phyloP scores from a whole-genome alignment of 2,329 filamentous ascomycete genomes.

The Endothia cerciana region DNA sequence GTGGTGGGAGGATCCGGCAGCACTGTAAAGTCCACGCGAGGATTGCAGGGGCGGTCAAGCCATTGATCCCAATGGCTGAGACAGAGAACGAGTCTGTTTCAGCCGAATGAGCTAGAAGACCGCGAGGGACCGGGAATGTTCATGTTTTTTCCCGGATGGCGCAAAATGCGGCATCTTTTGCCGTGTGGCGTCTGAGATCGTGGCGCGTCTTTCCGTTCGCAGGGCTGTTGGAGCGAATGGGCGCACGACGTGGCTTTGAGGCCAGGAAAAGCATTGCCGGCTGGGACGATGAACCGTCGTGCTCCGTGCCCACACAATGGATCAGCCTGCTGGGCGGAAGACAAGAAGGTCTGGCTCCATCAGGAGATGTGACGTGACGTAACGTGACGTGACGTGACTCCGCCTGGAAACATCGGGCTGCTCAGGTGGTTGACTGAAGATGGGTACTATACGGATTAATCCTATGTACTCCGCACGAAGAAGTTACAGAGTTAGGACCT shows the following conservation, averaged over 20 bases:
- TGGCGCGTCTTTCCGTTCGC: background rate
- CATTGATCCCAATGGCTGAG: background rate
- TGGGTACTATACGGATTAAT: too few species aligned
- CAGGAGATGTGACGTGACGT: background rate
- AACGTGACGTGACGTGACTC: background rate
- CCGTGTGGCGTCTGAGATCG: background rate
- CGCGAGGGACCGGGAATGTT: background rate
- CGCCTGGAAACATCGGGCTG: background rate
- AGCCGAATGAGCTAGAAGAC: background rate
- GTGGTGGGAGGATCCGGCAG: background rate
- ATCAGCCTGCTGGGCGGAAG: background rate
- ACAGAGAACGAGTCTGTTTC: conserved; percentile 5
- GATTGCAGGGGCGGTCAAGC: background rate
- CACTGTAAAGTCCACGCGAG: background rate
- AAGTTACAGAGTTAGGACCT: too few species aligned
- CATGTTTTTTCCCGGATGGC: background rate
- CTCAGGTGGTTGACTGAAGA: background rate
- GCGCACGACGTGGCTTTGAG: background rate
- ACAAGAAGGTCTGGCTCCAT: background rate
- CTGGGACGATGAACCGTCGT: too few species aligned
- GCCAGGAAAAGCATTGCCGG: background rate
- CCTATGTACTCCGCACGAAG: too few species aligned
- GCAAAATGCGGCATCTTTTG: background rate
- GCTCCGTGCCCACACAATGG: background rate
- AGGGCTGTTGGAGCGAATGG: background rate